These are phyloP conservation scores for Cenchrus purpureus DNA, from an alignment of 176 grass and related monocot genomes.

Conservation along the genomic window DNA sequence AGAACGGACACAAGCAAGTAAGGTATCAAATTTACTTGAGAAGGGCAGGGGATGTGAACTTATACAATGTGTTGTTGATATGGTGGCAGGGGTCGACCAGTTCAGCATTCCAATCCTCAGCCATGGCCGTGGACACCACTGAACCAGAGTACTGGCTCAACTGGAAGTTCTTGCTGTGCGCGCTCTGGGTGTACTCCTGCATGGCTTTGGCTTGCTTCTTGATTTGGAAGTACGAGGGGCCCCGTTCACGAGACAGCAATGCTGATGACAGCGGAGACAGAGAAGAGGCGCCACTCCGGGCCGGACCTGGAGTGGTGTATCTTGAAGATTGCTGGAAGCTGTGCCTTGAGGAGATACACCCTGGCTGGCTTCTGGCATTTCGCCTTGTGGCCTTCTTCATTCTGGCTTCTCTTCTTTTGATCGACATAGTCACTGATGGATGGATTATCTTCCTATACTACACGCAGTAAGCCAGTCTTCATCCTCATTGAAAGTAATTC, in stretches of 20 bases:
- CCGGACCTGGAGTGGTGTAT: constrained; percentile 44
- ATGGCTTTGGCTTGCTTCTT: constrained; percentile 50
- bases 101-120: constrained; percentile 29
- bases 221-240: constrained; percentile 58
- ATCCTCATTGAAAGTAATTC: neutral
- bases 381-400: constrained; percentile 57
- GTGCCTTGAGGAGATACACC: constrained; percentile 67
- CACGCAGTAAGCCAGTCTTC: constrained; percentile 66
- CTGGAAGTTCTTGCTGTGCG: constrained; percentile 63
- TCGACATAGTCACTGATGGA: constrained; percentile 59
- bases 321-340: constrained; percentile 73
- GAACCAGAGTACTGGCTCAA: constrained; percentile 61
- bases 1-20: constrained; percentile 5
- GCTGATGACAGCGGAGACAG: neutral
- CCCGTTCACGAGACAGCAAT: neutral
- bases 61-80: constrained; percentile 1
- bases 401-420: constrained; percentile 47
- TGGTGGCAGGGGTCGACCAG: neutral
- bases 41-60: neutral
- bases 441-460: constrained; percentile 70
- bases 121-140: constrained; percentile 53
- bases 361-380: constrained; percentile 75
- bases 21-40: constrained; percentile 11
- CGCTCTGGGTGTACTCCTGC: constrained; percentile 53
- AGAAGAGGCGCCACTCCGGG: neutral